Percentiles rank a stretch among this genome's conserved stretches.
phyloP scores from a whole-genome alignment of 495 filamentous ascomycete species.

The Coniosporium apollinis region DNA sequence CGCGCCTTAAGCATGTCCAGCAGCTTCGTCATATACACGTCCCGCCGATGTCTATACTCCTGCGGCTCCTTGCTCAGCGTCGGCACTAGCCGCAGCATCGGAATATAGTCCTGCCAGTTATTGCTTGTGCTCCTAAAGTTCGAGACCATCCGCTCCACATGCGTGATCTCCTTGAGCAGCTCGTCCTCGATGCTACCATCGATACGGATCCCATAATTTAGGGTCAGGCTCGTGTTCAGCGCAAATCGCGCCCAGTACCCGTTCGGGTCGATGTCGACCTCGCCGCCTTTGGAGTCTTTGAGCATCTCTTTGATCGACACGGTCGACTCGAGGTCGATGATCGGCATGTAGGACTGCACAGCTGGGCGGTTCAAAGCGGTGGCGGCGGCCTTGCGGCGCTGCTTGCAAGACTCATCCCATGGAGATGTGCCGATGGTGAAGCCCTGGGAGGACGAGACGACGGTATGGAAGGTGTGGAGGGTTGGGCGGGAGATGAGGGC shows the following conservation, averaged over 20 bases:
- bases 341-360: constrained; percentile 29
- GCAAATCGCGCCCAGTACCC: constrained; percentile 23
- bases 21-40: constrained; percentile 41
- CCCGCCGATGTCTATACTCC: constrained; percentile 35
- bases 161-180: constrained; percentile 43
- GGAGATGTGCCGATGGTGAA: constrained; percentile 56
- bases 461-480: constrained; percentile 53
- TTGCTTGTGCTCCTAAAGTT: constrained; percentile 51
- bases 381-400: constrained; percentile 33
- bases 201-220: constrained; percentile 51
- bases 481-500: constrained; percentile 50
- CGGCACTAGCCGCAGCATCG: constrained; percentile 40
- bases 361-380: constrained; percentile 30
- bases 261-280: constrained; percentile 4
- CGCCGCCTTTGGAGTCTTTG: constrained; percentile 25
- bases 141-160: constrained; percentile 44
- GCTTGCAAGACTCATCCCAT: constrained; percentile 40
- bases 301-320: constrained; percentile 31
- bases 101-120: constrained; percentile 59
- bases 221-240: constrained; percentile 45
- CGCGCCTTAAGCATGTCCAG: constrained; percentile 41
- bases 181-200: constrained; percentile 40
- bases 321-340: constrained; percentile 37
- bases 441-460: constrained; percentile 53
- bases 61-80: constrained; percentile 35